phyloP scores from a whole-genome alignment of 371 early-diverging fungal genomes.

The Rhizopus microsporus region DNA sequence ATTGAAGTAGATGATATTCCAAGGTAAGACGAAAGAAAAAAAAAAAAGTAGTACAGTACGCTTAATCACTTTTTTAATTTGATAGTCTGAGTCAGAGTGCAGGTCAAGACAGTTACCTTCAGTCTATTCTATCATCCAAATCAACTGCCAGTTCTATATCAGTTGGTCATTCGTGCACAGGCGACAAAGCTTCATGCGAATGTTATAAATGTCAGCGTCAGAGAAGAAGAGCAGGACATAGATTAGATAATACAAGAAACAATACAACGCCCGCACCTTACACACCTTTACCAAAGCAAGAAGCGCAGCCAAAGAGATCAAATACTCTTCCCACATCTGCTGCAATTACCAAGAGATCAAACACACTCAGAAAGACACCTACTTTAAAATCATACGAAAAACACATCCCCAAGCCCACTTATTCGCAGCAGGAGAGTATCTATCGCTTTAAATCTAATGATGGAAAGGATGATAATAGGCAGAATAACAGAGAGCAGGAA shows the following conservation, averaged over 20 bases:
- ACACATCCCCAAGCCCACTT: slow-evolving; percentile 35
- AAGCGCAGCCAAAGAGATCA: slow-evolving; percentile 6
- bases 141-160: slow-evolving; percentile 9
- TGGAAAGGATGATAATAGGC: background rate
- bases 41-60: background rate
- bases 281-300: slow-evolving; percentile 11
- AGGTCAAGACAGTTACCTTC: slow-evolving; percentile 23
- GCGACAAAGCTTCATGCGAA: slow-evolving; percentile 23
- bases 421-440: slow-evolving; percentile 42
- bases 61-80: background rate
- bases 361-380: slow-evolving; percentile 39
- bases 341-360: slow-evolving; percentile 18
- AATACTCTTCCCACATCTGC: background rate
- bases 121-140: slow-evolving; percentile 23
- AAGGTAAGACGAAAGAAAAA: slow-evolving; percentile 9
- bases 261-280: slow-evolving; percentile 2
- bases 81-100: slow-evolving; percentile 7
- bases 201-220: slow-evolving; percentile 53
- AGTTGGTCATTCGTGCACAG: slow-evolving; percentile 16
- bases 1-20: slow-evolving; percentile 37
- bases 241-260: slow-evolving; percentile 6
- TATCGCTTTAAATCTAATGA: slow-evolving; percentile 24
- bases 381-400: slow-evolving; percentile 41
- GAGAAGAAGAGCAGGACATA: slow-evolving; percentile 34
- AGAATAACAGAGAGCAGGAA: background rate